A percentile compares a stretch with the other conserved stretches of the same genome.
Evolutionary conservation across 2,329 filamentous ascomycete species (phyloP).

Genomic region (Pyrenophora tritici-repentis): DNA sequence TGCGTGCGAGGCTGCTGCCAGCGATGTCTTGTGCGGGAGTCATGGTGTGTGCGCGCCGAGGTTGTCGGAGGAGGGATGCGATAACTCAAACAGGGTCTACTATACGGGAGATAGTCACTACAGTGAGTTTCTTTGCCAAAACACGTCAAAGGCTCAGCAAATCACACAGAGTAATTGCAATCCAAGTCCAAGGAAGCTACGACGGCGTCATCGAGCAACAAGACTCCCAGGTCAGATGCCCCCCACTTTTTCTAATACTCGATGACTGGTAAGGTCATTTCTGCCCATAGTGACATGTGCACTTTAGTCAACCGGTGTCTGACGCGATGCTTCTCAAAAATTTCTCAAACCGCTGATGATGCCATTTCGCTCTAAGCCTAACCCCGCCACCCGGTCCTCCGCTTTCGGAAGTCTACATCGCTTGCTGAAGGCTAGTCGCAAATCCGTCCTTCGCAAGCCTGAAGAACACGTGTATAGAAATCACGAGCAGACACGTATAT

Average conservation of each 20-base stretch:
- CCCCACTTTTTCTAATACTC: conserved; percentile 18
- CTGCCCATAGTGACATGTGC: conserved; percentile 15
- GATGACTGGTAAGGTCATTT: conserved; percentile 12
- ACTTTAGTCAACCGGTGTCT: conserved; percentile 23
- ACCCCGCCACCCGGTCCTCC: conserved; percentile 15
- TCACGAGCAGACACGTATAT: too few relatives aligned
- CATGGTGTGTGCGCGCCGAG: conserved; percentile 37
- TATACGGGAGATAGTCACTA: conserved; percentile 18
- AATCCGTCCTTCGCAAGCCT: background rate
- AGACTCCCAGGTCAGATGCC: conserved; percentile 19
- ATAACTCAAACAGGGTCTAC: conserved; percentile 25
- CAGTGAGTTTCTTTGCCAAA: background rate
- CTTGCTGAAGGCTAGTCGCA: background rate
- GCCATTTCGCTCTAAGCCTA: conserved; percentile 34
- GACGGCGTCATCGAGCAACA: conserved; percentile 22
- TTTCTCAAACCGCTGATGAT: conserved; percentile 41
- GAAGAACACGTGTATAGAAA: conserved; percentile 1
- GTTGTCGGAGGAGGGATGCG: conserved; percentile 20
- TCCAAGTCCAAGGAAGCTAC: conserved; percentile 11
- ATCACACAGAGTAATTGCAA: conserved; percentile 9
- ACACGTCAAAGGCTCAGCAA: conserved; percentile 1
- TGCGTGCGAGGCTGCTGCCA: conserved; percentile 48
- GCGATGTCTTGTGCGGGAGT: conserved; percentile 46
- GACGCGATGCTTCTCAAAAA: conserved; percentile 27
- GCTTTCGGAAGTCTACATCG: conserved; percentile 12